Conservation (phyloP, 2,329 filamentous ascomycete species). For the Phoma sp. region DNA sequence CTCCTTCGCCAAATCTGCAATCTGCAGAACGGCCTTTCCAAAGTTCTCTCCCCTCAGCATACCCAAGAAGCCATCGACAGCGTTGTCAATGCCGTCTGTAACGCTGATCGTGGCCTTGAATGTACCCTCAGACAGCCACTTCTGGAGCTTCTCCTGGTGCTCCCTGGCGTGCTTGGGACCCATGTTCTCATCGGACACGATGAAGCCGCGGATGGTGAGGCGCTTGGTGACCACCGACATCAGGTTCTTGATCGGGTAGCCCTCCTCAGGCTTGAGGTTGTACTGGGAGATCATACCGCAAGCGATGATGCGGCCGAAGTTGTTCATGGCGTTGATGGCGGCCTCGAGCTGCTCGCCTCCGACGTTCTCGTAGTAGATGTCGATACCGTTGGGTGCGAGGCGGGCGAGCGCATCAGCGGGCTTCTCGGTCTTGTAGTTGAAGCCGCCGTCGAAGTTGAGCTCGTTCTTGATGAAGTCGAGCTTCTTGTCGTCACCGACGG, state of each 20-base stretch:
- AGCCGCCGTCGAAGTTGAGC: slow-evolving; percentile 75
- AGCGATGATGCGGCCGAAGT: slow-evolving; percentile 68
- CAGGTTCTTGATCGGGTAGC: slow-evolving; percentile 72
- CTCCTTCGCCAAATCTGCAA: slow-evolving; percentile 52
- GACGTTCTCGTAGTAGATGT: slow-evolving; percentile 85
- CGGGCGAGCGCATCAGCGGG: slow-evolving; percentile 71
- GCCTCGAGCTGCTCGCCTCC: slow-evolving; percentile 78
- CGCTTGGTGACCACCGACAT: slow-evolving; percentile 71
- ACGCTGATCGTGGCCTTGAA: slow-evolving; percentile 74
- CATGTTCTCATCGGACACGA: slow-evolving; percentile 71
- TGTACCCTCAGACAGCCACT: slow-evolving; percentile 78
- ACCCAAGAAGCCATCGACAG: slow-evolving; percentile 74
- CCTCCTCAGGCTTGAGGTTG: slow-evolving; percentile 66
- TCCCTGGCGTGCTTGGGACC: slow-evolving; percentile 71
- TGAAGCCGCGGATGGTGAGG: slow-evolving; percentile 77
- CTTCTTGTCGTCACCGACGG: slow-evolving; percentile 81
- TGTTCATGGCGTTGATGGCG: slow-evolving; percentile 69
- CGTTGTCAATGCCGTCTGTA: slow-evolving; percentile 80
- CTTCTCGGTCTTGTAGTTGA: slow-evolving; percentile 89
- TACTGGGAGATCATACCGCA: slow-evolving; percentile 78
- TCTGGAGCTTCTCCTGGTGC: slow-evolving; percentile 76
- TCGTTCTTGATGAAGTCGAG: slow-evolving; percentile 75
- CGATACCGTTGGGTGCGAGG: slow-evolving; percentile 78
- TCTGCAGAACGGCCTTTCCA: slow-evolving; percentile 83
- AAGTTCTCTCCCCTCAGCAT: slow-evolving; percentile 83